Evolutionary conservation across 768 basidiomycete genomes (phyloP).

Genomic region (Lactifluus subvellereus): DNA sequence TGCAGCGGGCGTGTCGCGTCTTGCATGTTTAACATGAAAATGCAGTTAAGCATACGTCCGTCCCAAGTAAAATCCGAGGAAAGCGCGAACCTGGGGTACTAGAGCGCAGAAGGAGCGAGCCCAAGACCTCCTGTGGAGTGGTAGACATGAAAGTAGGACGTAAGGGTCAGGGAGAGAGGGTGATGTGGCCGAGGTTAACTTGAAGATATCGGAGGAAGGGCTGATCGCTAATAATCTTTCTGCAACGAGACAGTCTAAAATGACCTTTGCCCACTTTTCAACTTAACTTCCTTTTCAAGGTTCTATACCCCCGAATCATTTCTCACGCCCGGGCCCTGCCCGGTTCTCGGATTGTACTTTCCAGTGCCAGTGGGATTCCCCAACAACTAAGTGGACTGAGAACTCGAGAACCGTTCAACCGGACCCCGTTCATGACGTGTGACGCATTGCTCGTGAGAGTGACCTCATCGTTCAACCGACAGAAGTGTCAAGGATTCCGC

Average conservation of each 20-base stretch:
- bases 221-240: conserved; percentile 15
- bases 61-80: background rate
- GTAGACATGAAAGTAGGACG: conserved; percentile 16
- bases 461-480: fast-evolving
- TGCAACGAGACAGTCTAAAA: conserved; percentile 11
- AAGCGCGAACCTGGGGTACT: conserved; percentile 23
- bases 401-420: too few species aligned
- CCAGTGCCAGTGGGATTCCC: too few species aligned
- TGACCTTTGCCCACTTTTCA: conserved; percentile 7
- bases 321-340: conserved; percentile 5
- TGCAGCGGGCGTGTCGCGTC: too few species aligned
- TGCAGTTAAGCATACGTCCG: background rate
- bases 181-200: background rate
- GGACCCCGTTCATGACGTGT: too few species aligned
- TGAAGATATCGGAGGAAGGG: conserved; percentile 8
- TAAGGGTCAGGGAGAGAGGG: background rate
- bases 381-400: too few species aligned
- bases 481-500: too few species aligned
- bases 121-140: conserved; percentile 18
- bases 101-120: conserved; percentile 23
- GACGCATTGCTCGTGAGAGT: too few species aligned
- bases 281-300: conserved; percentile 17
- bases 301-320: background rate
- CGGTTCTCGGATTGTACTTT: background rate
- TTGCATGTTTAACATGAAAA: background rate